Base-by-base conservation (phyloP, 1,139 yeast genomes). In the Hansenula anomala region DNA sequence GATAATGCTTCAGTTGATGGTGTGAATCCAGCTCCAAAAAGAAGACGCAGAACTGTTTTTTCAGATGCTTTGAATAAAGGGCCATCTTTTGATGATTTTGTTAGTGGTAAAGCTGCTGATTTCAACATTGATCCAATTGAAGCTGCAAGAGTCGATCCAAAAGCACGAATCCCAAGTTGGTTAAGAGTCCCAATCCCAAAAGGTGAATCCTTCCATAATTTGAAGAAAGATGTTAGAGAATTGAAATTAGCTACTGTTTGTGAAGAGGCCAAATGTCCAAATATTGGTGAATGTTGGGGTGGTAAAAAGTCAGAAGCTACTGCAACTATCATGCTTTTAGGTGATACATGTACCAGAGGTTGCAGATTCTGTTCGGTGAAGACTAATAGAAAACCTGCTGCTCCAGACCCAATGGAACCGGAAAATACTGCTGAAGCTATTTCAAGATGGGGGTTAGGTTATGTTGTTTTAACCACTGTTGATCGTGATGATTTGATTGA, bases 231-330 rank as follows among this genome's bases (percentile, higher is more conserved):
- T 57, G 83, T 94, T 30, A 73, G 90, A 45, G 97, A 94, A 46
- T 67, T 94, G 45, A 88, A 88, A 48, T 69, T 94, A 40, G 85
- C 96, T 30, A 90, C 98, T 0, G 99, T 94, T 24, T 94, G 99
- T 65, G 97, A 92, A 61, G 98, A 92, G 58, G 98, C 98, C 10
- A 82, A 92, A 56, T 94, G 99, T 64, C 99, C 99, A 16, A 94
- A 94, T 60, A 94, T 94, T 44, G 97, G 97, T 37, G 99, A 94
- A 61, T 94, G 99, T 64, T 94, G 99, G 99, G 97, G 98, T 39
- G 98, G 98, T 26, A 80, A 83, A 55, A 89, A 89, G 61, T 75
- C 90, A 7, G 94, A 87, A 55, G 97, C 98, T n/a, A 94, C 99
- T 4, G 98, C 98, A 6, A 94, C 99, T 4, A 92, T 94, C 54